Conservation (phyloP, 2,329 filamentous ascomycete genomes). For the Lasiodiplodia sp. region DNA sequence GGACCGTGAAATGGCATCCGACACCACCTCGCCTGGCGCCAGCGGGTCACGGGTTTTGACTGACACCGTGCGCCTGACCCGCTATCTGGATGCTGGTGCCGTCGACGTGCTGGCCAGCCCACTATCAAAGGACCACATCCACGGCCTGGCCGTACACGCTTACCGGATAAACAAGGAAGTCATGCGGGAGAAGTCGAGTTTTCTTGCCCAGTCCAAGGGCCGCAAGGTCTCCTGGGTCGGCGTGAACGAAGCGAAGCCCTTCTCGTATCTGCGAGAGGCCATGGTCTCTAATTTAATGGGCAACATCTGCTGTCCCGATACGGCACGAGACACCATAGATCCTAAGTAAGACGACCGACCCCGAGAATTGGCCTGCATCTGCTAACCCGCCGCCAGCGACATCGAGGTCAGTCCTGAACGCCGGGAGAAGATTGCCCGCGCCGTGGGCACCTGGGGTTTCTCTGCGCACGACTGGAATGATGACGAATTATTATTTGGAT, state of each 20-base stretch:
- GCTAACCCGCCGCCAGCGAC: slow-evolving; percentile 54
- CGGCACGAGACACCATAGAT: slow-evolving; percentile 66
- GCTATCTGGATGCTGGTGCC: slow-evolving; percentile 84
- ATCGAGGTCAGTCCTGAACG: slow-evolving; percentile 73
- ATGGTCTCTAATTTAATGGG: slow-evolving; percentile 94
- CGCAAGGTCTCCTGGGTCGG: slow-evolving; percentile 93
- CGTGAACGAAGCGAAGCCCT: slow-evolving; percentile 82
- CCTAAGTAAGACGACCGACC: slow-evolving; percentile 58
- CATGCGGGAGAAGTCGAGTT: slow-evolving; percentile 73
- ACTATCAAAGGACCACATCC: slow-evolving; percentile 74
- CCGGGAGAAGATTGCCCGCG: slow-evolving; percentile 69
- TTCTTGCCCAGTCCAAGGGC: slow-evolving; percentile 74
- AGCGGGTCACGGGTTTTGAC: slow-evolving; percentile 49
- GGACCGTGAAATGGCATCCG: slow-evolving; percentile 38
- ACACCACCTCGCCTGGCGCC: slow-evolving; percentile 35
- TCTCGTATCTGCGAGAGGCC: slow-evolving; percentile 86
- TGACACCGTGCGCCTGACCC: slow-evolving; percentile 65
- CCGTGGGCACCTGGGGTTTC: slow-evolving; percentile 83
- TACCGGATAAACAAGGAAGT: slow-evolving; percentile 83
- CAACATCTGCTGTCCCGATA: slow-evolving; percentile 79
- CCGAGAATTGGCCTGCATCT: slow-evolving; percentile 20
- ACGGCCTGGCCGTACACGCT: slow-evolving; percentile 80
- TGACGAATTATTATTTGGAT: slow-evolving; percentile 86
- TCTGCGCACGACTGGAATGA: slow-evolving; percentile 88
- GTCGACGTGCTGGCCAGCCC: slow-evolving; percentile 85